These are phyloP conservation scores for Beauveria medogensis DNA, from an alignment of 2,329 filamentous ascomycete species.

Conservation along the genomic window DNA sequence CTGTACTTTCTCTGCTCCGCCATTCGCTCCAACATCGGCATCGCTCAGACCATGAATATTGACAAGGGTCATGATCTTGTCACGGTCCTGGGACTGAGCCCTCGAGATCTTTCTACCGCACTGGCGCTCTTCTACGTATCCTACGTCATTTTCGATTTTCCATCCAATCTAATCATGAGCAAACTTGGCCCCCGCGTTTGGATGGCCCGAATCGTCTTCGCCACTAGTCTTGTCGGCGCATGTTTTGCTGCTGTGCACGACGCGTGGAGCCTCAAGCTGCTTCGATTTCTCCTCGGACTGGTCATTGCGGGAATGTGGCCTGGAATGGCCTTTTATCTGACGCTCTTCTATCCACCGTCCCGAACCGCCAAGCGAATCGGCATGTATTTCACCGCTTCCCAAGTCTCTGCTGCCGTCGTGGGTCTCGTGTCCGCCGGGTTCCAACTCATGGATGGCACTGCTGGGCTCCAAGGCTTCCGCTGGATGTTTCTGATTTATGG, in stretches of 20 bases:
- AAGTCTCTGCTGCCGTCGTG: conserved; percentile 82
- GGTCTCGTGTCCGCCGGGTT: conserved; percentile 86
- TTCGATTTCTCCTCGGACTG: conserved; percentile 75
- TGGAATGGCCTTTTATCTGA: conserved; percentile 88
- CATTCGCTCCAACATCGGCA: conserved; percentile 83
- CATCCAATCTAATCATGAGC: conserved; percentile 84
- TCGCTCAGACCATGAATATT: conserved; percentile 90
- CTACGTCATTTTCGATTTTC: conserved; percentile 83
- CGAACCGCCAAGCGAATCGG: conserved; percentile 82
- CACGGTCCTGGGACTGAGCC: conserved; percentile 57
- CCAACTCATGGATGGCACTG: conserved; percentile 76
- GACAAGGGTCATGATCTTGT: conserved; percentile 65
- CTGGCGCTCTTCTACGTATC: conserved; percentile 86
- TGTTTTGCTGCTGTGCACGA: conserved; percentile 76
- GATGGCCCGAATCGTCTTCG: conserved; percentile 88
- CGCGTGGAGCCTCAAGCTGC: conserved; percentile 81
- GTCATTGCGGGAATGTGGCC: conserved; percentile 95
- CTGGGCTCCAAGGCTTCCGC: conserved; percentile 71
- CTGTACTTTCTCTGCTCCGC: conserved; percentile 90
- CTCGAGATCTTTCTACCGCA: conserved; percentile 74
- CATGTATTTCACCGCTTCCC: conserved; percentile 80
- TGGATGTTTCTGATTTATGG: conserved; percentile 94
- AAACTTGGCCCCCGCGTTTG: conserved; percentile 75
- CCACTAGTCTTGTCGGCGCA: conserved; percentile 74
- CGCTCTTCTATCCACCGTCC: conserved; percentile 83